Conservation (phyloP, 352 stramenopile species). For the Globisporangium viniferum region DNA sequence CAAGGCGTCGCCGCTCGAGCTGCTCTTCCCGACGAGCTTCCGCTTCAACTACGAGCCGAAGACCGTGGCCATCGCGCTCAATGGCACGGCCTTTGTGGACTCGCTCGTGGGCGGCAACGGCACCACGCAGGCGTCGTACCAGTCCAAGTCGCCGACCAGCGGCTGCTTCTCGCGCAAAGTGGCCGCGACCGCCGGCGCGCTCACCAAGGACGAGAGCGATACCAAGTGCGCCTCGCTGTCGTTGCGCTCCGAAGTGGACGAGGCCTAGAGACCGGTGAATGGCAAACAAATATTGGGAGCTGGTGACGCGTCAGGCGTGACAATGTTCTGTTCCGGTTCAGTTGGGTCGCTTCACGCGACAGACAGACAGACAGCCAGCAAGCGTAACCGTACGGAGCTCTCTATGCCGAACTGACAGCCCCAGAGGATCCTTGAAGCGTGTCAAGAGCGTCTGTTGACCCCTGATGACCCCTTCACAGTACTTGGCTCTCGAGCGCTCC, state of each 20-base stretch:
- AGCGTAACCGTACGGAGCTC: no score
- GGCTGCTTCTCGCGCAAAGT: slow-evolving; percentile 36
- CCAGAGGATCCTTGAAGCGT: no score
- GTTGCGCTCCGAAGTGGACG: neutral
- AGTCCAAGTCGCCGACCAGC: slow-evolving; percentile 17
- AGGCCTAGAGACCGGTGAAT: neutral
- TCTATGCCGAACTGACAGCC: no score
- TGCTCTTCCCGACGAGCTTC: slow-evolving; percentile 20
- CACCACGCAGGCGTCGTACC: slow-evolving; percentile 24
- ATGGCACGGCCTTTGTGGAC: slow-evolving; percentile 28
- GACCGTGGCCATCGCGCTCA: slow-evolving; percentile 28
- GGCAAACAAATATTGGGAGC: no score
- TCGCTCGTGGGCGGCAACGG: slow-evolving; percentile 38
- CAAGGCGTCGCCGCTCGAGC: slow-evolving; percentile 18
- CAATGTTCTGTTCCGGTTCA: no score
- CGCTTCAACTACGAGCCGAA: slow-evolving; percentile 23
- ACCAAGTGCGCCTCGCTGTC: slow-evolving; percentile 4
- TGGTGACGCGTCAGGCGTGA: no score
- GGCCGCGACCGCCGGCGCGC: slow-evolving; percentile 14
- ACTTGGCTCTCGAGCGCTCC: no score
- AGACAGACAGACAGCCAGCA: no score
- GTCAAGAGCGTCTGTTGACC: no score
- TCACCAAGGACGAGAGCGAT: slow-evolving; percentile 23
- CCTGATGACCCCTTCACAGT: no score
- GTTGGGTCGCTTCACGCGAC: no score